Evolutionary conservation across 192 early-diverging fungal species (phyloP).

Genomic region (Podila verticillata): DNA sequence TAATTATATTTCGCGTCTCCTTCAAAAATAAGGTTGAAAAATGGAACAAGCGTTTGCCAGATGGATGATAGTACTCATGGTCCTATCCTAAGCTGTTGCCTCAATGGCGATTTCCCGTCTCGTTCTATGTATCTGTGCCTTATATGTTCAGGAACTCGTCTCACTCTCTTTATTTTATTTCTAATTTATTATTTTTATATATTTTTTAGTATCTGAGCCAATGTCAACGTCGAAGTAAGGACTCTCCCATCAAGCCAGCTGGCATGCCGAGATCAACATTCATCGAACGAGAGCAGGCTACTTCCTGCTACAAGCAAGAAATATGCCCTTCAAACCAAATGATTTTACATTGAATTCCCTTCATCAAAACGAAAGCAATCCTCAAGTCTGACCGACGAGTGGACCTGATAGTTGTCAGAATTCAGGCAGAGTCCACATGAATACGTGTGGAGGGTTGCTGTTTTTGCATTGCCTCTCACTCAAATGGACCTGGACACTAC

Average conservation of each 20-base stretch:
- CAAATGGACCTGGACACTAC: slow-evolving; percentile 30
- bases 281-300: slow-evolving; percentile 39
- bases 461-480: slow-evolving; percentile 17
- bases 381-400: slow-evolving; percentile 24
- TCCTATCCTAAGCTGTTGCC: too few relatives aligned
- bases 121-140: slow-evolving; percentile 13
- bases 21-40: too few relatives aligned
- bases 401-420: slow-evolving; percentile 19
- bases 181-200: too few relatives aligned
- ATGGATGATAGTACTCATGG: too few relatives aligned
- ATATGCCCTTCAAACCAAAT: slow-evolving; percentile 22
- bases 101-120: slow-evolving; percentile 8
- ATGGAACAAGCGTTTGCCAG: too few relatives aligned
- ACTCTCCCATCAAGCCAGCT: too few relatives aligned
- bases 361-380: slow-evolving; percentile 20
- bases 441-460: slow-evolving; percentile 24
- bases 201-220: too few relatives aligned
- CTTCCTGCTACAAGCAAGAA: slow-evolving; percentile 27
- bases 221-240: too few relatives aligned
- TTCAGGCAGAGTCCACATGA: slow-evolving; percentile 28
- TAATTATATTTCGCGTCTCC: too few relatives aligned
- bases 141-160: too few relatives aligned
- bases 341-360: slow-evolving; percentile 29
- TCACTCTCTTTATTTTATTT: too few relatives aligned
- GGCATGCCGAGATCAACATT: slow-evolving; percentile 19